phyloP scores from a whole-genome alignment of 257 asterid genomes.

The Apocynum venetum region DNA sequence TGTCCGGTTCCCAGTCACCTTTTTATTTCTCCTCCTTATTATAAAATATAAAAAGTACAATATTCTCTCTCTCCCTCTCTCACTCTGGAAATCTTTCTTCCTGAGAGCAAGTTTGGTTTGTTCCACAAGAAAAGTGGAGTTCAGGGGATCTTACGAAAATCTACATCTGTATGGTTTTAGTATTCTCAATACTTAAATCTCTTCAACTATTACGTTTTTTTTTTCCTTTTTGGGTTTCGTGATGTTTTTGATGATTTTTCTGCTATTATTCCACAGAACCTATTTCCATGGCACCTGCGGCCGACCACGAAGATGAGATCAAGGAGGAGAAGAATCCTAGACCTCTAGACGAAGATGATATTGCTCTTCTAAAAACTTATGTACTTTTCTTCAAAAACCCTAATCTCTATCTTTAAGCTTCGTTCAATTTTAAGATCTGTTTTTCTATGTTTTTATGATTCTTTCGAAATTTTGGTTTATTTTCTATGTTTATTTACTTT shows the following conservation, averaged over 20 bases:
- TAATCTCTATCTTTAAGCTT: conserved; percentile 6
- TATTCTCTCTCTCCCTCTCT: neutral
- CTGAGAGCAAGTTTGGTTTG: neutral
- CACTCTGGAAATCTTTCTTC: neutral
- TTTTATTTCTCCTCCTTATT: neutral
- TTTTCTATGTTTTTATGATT: neutral
- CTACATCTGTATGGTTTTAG: neutral
- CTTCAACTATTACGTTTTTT: too few species aligned
- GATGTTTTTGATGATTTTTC: neutral
- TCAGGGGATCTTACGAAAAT: neutral
- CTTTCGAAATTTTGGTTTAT: neutral
- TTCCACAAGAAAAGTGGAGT: conserved; percentile 9
- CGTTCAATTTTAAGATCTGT: neutral
- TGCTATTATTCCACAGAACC: neutral
- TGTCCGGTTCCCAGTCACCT: neutral
- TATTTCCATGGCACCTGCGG: conserved; percentile 29
- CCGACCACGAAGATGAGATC: conserved; percentile 71
- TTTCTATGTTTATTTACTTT: neutral
- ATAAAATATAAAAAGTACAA: neutral
- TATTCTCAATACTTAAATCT: neutral
- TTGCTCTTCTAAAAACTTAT: conserved; percentile 89
- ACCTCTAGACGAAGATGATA: conserved; percentile 90
- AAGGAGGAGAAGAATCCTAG: conserved; percentile 92
- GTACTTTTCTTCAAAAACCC: conserved; percentile 40
- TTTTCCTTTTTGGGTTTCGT: neutral